Evolutionary conservation across 2,329 filamentous ascomycete species (phyloP).

Genomic region (Fusarium nanum): DNA sequence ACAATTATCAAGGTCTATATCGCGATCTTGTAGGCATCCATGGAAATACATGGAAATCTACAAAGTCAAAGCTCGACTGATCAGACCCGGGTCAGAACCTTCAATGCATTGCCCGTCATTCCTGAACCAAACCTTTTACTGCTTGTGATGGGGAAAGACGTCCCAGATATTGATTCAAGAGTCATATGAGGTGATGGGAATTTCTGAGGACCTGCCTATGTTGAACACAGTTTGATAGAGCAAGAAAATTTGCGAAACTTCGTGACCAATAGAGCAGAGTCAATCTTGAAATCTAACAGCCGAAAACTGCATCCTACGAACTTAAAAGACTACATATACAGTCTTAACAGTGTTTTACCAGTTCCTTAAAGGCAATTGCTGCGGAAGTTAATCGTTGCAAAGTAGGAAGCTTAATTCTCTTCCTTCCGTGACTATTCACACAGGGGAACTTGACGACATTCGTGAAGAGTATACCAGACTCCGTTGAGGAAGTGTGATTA

Average conservation of each 20-base stretch:
- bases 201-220: neutral
- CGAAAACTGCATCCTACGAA: neutral
- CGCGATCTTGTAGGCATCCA: neutral
- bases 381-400: neutral
- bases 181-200: neutral
- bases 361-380: neutral
- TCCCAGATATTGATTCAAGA: neutral
- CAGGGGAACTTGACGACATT: neutral
- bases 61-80: neutral
- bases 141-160: neutral
- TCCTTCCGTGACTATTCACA: neutral
- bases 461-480: rapidly evolving
- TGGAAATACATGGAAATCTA: neutral
- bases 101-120: neutral
- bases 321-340: neutral
- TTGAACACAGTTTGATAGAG: neutral
- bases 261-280: neutral
- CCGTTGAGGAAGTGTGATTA: neutral
- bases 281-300: neutral
- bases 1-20: neutral
- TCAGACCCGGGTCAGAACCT: neutral
- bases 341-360: neutral
- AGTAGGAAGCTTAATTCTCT: neutral
- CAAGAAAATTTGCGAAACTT: neutral
- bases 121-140: neutral